Percentiles rank a stretch among this genome's conserved stretches.
Conservation (phyloP, 75 land plant genomes). For the Pseudotsuga menziesii region DNA sequence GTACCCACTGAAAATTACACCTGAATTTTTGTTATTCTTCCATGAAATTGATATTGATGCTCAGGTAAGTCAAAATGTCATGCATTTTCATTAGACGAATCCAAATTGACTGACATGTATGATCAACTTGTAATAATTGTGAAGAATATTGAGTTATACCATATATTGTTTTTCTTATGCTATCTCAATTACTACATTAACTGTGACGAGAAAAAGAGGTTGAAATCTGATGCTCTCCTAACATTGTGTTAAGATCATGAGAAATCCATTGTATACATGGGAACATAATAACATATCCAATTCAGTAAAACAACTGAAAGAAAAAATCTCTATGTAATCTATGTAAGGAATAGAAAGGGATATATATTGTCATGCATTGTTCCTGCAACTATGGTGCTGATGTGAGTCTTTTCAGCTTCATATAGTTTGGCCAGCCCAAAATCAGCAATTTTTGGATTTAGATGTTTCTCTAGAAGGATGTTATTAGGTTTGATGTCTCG, state of each 20-base stretch:
- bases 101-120: background rate
- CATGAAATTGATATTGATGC: too few species aligned
- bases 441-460: conserved; percentile 48
- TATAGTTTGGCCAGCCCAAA: conserved; percentile 40
- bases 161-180: too few species aligned
- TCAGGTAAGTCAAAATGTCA: too few species aligned
- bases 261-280: background rate
- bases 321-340: background rate
- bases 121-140: too few species aligned
- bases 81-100: too few species aligned
- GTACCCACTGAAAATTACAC: too few species aligned
- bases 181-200: too few species aligned
- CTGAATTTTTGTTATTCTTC: too few species aligned
- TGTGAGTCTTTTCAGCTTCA: conserved; percentile 36
- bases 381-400: conserved; percentile 36
- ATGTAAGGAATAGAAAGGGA: background rate
- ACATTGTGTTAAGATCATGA: background rate
- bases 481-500: conserved; percentile 51
- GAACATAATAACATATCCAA: background rate
- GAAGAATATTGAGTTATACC: too few species aligned
- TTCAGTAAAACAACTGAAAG: background rate
- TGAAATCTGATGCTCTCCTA: background rate
- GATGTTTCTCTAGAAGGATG: conserved; percentile 34
- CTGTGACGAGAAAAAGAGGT: background rate
- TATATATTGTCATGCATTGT: conserved; percentile 24